Conservation (phyloP, 2,329 filamentous ascomycete species). For the Trichoderma arundinaceum region DNA sequence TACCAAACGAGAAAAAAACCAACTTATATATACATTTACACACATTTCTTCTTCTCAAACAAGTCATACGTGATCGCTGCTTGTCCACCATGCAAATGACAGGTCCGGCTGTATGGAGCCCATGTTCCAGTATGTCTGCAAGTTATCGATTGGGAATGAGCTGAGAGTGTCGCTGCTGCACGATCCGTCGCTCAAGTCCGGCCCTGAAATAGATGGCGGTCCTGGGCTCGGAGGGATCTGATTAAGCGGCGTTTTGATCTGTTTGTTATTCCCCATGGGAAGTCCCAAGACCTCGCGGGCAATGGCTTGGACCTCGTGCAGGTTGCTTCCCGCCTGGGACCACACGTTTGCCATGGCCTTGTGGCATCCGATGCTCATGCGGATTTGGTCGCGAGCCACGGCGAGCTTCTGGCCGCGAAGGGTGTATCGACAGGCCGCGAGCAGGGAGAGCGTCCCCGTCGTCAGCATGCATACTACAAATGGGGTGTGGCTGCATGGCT, state of each 20-base stretch:
- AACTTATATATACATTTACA: too few relatives aligned
- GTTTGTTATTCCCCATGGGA: background rate
- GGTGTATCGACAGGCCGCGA: constrained; percentile 47
- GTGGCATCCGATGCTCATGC: constrained; percentile 50
- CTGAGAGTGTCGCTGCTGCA: background rate
- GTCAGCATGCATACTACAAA: constrained; percentile 51
- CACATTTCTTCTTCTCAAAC: too few relatives aligned
- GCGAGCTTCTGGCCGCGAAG: constrained; percentile 43
- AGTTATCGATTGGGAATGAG: constrained; percentile 17
- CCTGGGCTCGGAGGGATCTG: background rate
- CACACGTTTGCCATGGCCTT: constrained; percentile 46
- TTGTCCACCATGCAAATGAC: constrained; percentile 24
- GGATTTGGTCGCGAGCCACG: constrained; percentile 49
- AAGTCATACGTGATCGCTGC: constrained; percentile 1
- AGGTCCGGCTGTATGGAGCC: constrained; percentile 12
- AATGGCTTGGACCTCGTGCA: constrained; percentile 49
- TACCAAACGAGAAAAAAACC: background rate
- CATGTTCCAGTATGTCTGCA: constrained; percentile 27
- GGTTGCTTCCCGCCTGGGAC: constrained; percentile 45
- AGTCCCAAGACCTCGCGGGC: constrained; percentile 42
- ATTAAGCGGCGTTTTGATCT: background rate
- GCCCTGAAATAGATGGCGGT: constrained; percentile 6
- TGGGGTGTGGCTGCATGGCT: constrained; percentile 46
- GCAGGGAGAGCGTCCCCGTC: constrained; percentile 44
- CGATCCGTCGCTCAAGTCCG: background rate